A percentile compares a stretch with the other conserved stretches of the same genome.
phyloP scores from a whole-genome alignment of 768 basidiomycete species.

The Lactarius hengduanensis region DNA sequence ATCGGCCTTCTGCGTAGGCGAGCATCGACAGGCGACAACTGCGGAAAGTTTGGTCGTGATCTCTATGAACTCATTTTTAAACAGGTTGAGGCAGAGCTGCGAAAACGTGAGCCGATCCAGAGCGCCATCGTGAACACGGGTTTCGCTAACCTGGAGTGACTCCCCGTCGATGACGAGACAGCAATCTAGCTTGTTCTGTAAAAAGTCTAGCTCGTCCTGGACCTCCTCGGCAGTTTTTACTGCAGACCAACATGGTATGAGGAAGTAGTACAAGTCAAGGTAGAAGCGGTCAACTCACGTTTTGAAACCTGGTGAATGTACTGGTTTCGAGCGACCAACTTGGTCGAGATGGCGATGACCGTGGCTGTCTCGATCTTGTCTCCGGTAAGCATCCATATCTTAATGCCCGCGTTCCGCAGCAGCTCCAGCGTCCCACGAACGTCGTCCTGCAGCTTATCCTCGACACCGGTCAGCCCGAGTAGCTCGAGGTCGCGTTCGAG shows the following conservation, averaged over 20 bases:
- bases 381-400: constrained; percentile 99
- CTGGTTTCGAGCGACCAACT: constrained; percentile 92
- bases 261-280: constrained; percentile 12
- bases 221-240: constrained; percentile 84
- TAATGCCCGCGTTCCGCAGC: constrained; percentile 92
- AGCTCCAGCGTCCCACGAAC: constrained; percentile 93
- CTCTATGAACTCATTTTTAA: constrained; percentile 93
- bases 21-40: constrained; percentile 97
- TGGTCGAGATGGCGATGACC: constrained; percentile 96
- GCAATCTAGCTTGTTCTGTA: constrained; percentile 93
- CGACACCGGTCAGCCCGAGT: constrained; percentile 96
- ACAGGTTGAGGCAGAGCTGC: constrained; percentile 86
- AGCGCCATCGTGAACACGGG: not conserved
- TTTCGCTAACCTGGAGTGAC: constrained; percentile 73
- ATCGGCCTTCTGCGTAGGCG: constrained; percentile 98
- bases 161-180: constrained; percentile 99
- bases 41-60: constrained; percentile 95
- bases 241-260: constrained; percentile 35
- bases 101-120: not conserved
- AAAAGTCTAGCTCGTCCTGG: constrained; percentile 85
- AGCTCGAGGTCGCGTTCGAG: constrained; percentile 91
- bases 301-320: constrained; percentile 97
- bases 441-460: constrained; percentile 97
- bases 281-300: constrained; percentile 46
- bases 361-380: constrained; percentile 99